phyloP scores from a whole-genome alignment of 768 basidiomycete genomes.

The Podaxis carcinomalis region DNA sequence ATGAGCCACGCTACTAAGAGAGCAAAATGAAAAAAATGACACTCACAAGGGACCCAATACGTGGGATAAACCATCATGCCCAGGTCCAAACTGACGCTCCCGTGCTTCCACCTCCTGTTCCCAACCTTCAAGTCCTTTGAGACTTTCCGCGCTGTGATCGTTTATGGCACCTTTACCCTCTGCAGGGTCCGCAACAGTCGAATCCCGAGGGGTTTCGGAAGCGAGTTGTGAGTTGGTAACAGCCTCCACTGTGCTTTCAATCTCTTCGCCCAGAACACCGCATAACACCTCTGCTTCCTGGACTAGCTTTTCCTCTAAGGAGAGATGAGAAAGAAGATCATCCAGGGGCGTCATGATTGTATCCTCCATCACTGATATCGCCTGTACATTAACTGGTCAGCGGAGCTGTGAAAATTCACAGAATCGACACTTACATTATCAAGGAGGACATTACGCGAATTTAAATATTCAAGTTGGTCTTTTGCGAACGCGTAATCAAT shows the following conservation, averaged over 20 bases:
- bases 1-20: not conserved
- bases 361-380: not conserved
- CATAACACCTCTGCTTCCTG: slow-evolving; percentile 27
- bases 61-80: not conserved
- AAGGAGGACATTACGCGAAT: not conserved
- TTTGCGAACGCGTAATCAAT: not conserved
- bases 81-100: not conserved
- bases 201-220: not conserved
- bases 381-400: not conserved
- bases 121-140: not conserved
- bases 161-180: not conserved
- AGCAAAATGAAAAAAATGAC: not conserved
- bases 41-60: not conserved
- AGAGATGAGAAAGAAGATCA: slow-evolving; percentile 19
- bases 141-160: not conserved
- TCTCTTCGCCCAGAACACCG: slow-evolving; percentile 29
- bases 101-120: slow-evolving; percentile 9
- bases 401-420: not conserved
- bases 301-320: slow-evolving; percentile 14
- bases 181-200: not conserved
- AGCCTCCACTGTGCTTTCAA: slow-evolving; percentile 22
- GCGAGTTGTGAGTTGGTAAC: not conserved
- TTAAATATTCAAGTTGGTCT: not conserved
- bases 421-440: not conserved
- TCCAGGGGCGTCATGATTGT: slow-evolving; percentile 13